Evolutionary conservation across 2,329 filamentous ascomycete species (phyloP).

Genomic region (Aspergillus sergii): DNA sequence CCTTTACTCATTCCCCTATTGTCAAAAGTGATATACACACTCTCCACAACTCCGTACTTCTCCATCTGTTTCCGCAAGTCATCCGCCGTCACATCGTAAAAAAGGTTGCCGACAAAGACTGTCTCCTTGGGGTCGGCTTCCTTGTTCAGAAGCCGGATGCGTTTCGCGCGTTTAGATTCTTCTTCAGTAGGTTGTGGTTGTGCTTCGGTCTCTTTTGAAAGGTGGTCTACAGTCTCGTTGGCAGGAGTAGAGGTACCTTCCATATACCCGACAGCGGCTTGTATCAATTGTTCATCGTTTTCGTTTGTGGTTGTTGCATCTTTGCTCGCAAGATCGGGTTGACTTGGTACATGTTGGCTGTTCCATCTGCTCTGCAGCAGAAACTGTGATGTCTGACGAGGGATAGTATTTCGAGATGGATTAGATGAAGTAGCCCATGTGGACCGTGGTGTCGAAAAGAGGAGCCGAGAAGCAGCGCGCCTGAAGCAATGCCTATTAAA

Average conservation of each 20-base stretch:
- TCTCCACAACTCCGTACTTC: conserved; percentile 59
- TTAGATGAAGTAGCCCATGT: conserved; percentile 44
- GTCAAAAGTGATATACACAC: conserved; percentile 62
- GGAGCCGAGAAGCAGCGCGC: conserved; percentile 58
- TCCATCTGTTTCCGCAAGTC: conserved; percentile 63
- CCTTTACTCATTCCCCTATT: conserved; percentile 68
- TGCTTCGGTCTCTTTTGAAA: conserved; percentile 37
- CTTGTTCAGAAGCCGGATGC: conserved; percentile 11
- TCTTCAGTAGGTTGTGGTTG: conserved; percentile 21
- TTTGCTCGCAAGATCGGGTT: background rate
- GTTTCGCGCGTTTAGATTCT: conserved; percentile 15
- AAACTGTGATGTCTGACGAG: conserved; percentile 42
- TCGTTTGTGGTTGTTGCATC: background rate
- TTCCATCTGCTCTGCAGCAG: conserved; percentile 45
- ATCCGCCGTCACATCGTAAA: conserved; percentile 66
- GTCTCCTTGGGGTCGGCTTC: conserved; percentile 43
- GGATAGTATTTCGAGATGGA: conserved; percentile 31
- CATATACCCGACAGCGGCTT: conserved; percentile 8
- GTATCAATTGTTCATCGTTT: conserved; percentile 7
- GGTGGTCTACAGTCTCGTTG: background rate
- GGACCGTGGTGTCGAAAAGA: conserved; percentile 50
- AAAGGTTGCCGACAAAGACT: conserved; percentile 70
- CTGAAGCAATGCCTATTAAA: conserved; percentile 59
- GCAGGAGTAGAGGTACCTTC: background rate
- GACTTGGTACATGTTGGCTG: conserved; percentile 9